A percentile compares a stretch with the other conserved stretches of the same genome.
These are phyloP conservation scores for Helminthosporium solani DNA, from an alignment of 2,329 filamentous ascomycete species.

Conservation along the genomic window DNA sequence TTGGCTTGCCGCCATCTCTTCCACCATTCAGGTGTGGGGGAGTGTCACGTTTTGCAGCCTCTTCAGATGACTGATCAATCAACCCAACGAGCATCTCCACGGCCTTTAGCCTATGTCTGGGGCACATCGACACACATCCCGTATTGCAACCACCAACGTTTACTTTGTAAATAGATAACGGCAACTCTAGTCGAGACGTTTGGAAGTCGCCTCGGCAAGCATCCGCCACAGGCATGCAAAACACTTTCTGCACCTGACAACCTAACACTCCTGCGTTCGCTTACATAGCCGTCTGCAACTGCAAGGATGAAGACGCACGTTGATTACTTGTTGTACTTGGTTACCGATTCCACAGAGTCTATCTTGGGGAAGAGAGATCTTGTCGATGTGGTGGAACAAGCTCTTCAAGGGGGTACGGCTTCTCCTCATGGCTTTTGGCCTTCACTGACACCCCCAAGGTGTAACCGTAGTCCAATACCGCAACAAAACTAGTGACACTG, in stretches of 20 bases:
- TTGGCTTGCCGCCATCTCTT: not conserved
- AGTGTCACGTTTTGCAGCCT: not conserved
- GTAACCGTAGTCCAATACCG: constrained; percentile 86
- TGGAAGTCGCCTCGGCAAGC: not conserved
- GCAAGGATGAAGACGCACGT: constrained; percentile 47
- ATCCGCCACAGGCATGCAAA: constrained; percentile 6
- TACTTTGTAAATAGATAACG: too few species aligned
- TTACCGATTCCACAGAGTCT: constrained; percentile 86
- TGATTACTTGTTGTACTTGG: constrained; percentile 83
- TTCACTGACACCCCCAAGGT: constrained; percentile 40
- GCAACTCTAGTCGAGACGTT: constrained; percentile 2
- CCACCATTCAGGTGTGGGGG: not conserved
- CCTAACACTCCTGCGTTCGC: constrained; percentile 2
- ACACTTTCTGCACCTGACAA: constrained; percentile 2
- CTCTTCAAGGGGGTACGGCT: constrained; percentile 68
- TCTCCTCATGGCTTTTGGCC: not conserved
- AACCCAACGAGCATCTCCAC: not conserved
- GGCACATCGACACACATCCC: not conserved
- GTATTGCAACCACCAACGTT: not conserved
- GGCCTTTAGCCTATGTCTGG: not conserved
- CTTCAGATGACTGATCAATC: not conserved
- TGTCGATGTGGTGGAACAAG: constrained; percentile 69
- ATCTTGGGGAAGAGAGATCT: constrained; percentile 75
- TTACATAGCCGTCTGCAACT: constrained; percentile 21
- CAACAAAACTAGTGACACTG: constrained; percentile 80